Percentiles rank a stretch among this genome's conserved stretches.
These are phyloP conservation scores for Rhizopogon vesiculosus DNA, from an alignment of 768 basidiomycete species.

Conservation along the genomic window DNA sequence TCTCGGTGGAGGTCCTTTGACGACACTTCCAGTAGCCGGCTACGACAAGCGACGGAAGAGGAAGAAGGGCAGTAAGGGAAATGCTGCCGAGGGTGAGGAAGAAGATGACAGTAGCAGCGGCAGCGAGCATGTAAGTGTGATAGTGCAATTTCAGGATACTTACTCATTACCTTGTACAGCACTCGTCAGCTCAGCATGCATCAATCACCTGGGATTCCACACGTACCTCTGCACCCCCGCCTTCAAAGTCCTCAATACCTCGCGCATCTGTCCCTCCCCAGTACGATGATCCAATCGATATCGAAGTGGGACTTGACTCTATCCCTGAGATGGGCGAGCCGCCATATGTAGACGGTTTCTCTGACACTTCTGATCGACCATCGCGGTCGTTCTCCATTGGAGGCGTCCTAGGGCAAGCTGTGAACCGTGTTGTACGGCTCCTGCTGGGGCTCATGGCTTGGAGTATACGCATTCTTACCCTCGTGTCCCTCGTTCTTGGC, in stretches of 20 bases:
- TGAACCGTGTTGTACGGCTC: constrained; percentile 32
- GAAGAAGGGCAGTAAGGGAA: constrained; percentile 41
- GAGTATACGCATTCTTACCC: constrained; percentile 24
- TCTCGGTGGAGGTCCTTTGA: constrained; percentile 50
- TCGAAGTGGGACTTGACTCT: constrained; percentile 52
- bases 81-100: constrained; percentile 37
- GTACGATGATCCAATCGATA: constrained; percentile 28
- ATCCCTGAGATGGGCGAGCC: constrained; percentile 66
- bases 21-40: constrained; percentile 61
- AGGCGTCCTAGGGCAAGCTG: constrained; percentile 38
- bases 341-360: constrained; percentile 21
- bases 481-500: constrained; percentile 39
- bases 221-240: constrained; percentile 34
- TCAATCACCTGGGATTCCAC: constrained; percentile 32
- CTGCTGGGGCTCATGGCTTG: constrained; percentile 20
- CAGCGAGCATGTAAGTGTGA: constrained; percentile 37
- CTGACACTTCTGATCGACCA: constrained; percentile 16
- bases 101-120: constrained; percentile 40
- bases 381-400: constrained; percentile 39
- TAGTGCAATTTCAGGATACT: constrained; percentile 16
- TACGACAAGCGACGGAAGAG: constrained; percentile 60
- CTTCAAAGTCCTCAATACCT: constrained; percentile 29
- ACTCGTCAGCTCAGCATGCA: constrained; percentile 22
- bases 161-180: constrained; percentile 10
- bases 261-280: constrained; percentile 41